Conservation (phyloP, 148 eudicot species). For the Dianthus caryophyllus region DNA sequence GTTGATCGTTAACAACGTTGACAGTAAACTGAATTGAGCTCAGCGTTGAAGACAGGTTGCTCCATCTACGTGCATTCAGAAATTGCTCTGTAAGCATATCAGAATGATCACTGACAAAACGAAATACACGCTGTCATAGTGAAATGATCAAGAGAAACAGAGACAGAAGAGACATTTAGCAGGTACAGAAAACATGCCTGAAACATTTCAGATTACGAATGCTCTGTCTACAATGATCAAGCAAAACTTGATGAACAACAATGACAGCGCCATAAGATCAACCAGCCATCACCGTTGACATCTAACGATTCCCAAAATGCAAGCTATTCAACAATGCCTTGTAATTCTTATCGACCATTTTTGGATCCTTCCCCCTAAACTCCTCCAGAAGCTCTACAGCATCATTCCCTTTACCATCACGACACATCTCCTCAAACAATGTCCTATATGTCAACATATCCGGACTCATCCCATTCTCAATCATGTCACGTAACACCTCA, state of each 20-base stretch:
- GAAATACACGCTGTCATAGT: neutral
- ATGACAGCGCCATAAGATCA: neutral
- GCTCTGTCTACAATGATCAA: no score
- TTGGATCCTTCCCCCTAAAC: slow-evolving; percentile 53
- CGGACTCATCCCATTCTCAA: slow-evolving; percentile 51
- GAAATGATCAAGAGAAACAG: neutral
- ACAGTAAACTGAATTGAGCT: slow-evolving; percentile 82
- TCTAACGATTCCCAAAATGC: slow-evolving; percentile 38
- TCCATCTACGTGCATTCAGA: slow-evolving; percentile 47
- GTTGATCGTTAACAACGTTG: slow-evolving; percentile 57
- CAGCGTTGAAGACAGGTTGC: slow-evolving; percentile 85
- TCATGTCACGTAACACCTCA: slow-evolving; percentile 61
- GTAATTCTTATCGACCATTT: slow-evolving; percentile 67
- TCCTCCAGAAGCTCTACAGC: slow-evolving; percentile 76
- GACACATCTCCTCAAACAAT: slow-evolving; percentile 75
- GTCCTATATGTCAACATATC: slow-evolving; percentile 82
- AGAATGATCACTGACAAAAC: neutral
- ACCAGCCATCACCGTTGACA: neutral
- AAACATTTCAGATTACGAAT: no score
- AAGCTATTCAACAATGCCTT: slow-evolving; percentile 48
- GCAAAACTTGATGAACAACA: neutral
- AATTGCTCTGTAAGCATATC: neutral
- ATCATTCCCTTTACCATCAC: slow-evolving; percentile 62
- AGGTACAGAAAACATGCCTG: no score
- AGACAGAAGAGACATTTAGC: no score